Evolutionary conservation across 768 basidiomycete species (phyloP).

Genomic region (Boletus coccyginus): DNA sequence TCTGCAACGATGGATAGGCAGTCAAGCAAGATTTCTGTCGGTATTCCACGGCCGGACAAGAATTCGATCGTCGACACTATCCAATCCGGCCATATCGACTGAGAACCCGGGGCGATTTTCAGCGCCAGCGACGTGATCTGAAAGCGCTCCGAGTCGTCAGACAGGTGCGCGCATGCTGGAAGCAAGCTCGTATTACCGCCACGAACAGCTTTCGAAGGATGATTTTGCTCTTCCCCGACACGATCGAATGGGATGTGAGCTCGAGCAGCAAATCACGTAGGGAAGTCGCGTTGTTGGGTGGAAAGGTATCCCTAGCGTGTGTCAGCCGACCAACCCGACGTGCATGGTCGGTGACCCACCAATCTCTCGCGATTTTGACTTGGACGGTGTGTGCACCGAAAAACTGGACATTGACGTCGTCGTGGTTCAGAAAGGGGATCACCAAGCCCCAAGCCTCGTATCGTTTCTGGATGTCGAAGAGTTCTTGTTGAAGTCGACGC

Average conservation of each 20-base stretch:
- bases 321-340: slow-evolving; percentile 1
- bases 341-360: slow-evolving; percentile 46
- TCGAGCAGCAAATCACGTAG: slow-evolving; percentile 69
- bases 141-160: slow-evolving; percentile 11
- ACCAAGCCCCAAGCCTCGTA: slow-evolving; percentile 85
- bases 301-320: slow-evolving; percentile 66
- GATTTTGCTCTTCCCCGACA: slow-evolving; percentile 57
- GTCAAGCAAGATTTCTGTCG: slow-evolving; percentile 62
- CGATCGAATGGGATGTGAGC: slow-evolving; percentile 64
- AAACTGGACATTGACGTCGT: slow-evolving; percentile 85
- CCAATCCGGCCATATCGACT: slow-evolving; percentile 74
- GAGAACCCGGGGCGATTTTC: slow-evolving; percentile 58
- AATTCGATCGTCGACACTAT: slow-evolving; percentile 60
- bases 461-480: slow-evolving; percentile 72
- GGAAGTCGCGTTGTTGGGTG: slow-evolving; percentile 51
- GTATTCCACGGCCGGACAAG: slow-evolving; percentile 58
- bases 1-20: slow-evolving; percentile 84
- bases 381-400: slow-evolving; percentile 93
- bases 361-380: slow-evolving; percentile 91
- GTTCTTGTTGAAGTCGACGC: slow-evolving; percentile 63
- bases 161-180: not conserved
- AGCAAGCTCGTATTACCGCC: slow-evolving; percentile 46
- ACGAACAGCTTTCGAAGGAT: slow-evolving; percentile 88
- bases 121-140: slow-evolving; percentile 72
- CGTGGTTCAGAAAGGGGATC: slow-evolving; percentile 67